Conservation (phyloP, 805 yeast genomes). For the Debaryomyces maramus region DNA sequence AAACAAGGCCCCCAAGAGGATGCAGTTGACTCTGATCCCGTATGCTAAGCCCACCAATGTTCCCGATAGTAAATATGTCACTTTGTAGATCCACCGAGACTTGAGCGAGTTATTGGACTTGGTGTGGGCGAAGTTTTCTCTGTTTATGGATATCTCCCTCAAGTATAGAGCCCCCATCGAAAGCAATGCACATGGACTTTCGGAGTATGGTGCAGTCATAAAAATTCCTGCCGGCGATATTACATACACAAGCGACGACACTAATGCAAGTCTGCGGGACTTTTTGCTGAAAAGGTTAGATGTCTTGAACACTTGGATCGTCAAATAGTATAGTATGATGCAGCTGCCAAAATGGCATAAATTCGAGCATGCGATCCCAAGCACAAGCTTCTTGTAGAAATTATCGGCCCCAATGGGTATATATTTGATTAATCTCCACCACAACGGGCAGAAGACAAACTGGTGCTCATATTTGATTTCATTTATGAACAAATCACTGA, state of each 20-base stretch:
- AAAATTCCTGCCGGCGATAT: slow-evolving; percentile 83
- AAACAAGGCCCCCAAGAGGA: slow-evolving; percentile 69
- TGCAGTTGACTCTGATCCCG: slow-evolving; percentile 72
- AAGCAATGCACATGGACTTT: slow-evolving; percentile 63
- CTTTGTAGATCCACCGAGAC: slow-evolving; percentile 9
- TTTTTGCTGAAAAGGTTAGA: slow-evolving; percentile 17
- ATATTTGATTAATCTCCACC: slow-evolving; percentile 56
- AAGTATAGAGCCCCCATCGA: slow-evolving; percentile 56
- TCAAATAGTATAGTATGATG: slow-evolving; percentile 49
- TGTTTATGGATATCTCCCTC: slow-evolving; percentile 39
- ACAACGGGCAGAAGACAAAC: slow-evolving; percentile 80
- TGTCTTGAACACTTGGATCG: slow-evolving; percentile 33
- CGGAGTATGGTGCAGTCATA: slow-evolving; percentile 72
- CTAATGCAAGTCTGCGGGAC: slow-evolving; percentile 19
- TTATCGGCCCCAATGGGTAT: slow-evolving; percentile 21
- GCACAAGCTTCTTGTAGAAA: slow-evolving; percentile 45
- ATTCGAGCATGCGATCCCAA: slow-evolving; percentile 53
- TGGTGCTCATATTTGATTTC: slow-evolving; percentile 77
- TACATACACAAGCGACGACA: slow-evolving; percentile 47
- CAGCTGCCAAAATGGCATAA: slow-evolving; percentile 50
- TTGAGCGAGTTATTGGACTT: slow-evolving; percentile 19
- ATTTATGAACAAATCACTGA: slow-evolving; percentile 53
- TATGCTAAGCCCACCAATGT: slow-evolving; percentile 54
- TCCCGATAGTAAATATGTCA: slow-evolving; percentile 50
- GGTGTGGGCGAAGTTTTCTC: slow-evolving; percentile 15